Evolutionary conservation across 257 asterid species (phyloP).

Genomic region (Mitragyna speciosa): DNA sequence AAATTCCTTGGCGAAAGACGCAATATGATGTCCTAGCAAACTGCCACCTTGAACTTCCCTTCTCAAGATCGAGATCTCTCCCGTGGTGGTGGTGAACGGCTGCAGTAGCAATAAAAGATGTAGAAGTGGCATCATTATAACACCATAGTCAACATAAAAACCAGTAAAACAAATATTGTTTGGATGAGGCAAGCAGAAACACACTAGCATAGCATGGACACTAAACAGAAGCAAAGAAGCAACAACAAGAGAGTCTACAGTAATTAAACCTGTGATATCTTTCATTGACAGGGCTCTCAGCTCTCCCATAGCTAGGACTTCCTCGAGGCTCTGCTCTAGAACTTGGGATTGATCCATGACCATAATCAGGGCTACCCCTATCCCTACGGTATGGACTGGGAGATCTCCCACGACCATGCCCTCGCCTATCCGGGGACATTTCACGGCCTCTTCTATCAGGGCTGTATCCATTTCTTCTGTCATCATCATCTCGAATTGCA

Average conservation of each 20-base stretch:
- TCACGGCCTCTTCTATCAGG: constrained; percentile 84
- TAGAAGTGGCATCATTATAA: neutral
- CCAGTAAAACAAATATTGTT: neutral
- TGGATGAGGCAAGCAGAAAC: neutral
- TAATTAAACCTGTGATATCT: constrained; percentile 55
- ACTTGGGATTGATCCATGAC: constrained; percentile 67
- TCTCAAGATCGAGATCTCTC: constrained; percentile 66
- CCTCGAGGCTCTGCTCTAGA: constrained; percentile 58
- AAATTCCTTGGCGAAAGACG: neutral
- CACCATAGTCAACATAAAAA: neutral
- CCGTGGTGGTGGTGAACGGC: constrained; percentile 63
- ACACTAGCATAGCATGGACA: neutral
- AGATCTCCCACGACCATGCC: constrained; percentile 65
- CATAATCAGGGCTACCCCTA: constrained; percentile 93
- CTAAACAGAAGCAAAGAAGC: neutral
- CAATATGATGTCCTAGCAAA: neutral
- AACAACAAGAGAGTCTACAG: neutral
- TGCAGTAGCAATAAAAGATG: constrained; percentile 21
- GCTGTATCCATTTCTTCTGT: constrained; percentile 64
- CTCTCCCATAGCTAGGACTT: constrained; percentile 62
- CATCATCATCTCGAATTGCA: constrained; percentile 79
- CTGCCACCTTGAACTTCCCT: constrained; percentile 13
- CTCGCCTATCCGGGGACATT: constrained; percentile 55
- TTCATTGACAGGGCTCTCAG: constrained; percentile 54
- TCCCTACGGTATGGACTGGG: constrained; percentile 74